Base-by-base conservation (phyloP, 495 filamentous ascomycete genomes). In the Aspergillus nidulans region DNA sequence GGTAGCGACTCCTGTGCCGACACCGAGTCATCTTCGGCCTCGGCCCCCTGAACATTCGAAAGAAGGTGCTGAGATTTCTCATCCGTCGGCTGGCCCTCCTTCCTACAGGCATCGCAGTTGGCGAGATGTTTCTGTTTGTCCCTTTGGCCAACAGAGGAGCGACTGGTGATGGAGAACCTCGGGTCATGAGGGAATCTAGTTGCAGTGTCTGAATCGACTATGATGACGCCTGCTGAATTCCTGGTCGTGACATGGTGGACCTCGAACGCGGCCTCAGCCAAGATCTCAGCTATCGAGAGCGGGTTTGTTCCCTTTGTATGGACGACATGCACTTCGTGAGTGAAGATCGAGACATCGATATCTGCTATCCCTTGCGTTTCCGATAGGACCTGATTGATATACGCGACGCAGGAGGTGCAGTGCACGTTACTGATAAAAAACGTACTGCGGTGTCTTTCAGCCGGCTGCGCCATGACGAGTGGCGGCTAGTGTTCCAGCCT, bases 401-500 rank as follows among this genome's bases (percentile, higher is more conserved):
- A 75, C 25, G 75, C 63, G 15, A 80, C 70, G 52, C 78, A 81
- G n/a, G 78, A 81, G 13, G 77, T 68, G 59, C 78, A 81, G 53
- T 80, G 77, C 16, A 81, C 69, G 49, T 81, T 81, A 56, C 70
- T 71, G 45, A 79, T 70, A 36, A 77, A 70, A 39, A 78, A 70
- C 9, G 69, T 70, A 53, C 75, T 79, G 15, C 50, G 30, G 26
- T 39, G 19, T 44, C 15, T 36, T 40, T 57, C 40, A 21, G 49
- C 25, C 30, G 38, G 41, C 24, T 46, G 54, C 40, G 53, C 46
- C 56, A 63, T 63, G 42, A 23, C 56, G 13, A 24, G n/a, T n/a
- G 32, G 30, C 47, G 18, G 40, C 10, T 8, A 10, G 47, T 18
- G 13, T 23, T 19, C n/a, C 6, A 12, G 25, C 13, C 23, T 28